Conservation (phyloP, 2,329 filamentous ascomycete genomes). For the Fusarium heterosporum region DNA sequence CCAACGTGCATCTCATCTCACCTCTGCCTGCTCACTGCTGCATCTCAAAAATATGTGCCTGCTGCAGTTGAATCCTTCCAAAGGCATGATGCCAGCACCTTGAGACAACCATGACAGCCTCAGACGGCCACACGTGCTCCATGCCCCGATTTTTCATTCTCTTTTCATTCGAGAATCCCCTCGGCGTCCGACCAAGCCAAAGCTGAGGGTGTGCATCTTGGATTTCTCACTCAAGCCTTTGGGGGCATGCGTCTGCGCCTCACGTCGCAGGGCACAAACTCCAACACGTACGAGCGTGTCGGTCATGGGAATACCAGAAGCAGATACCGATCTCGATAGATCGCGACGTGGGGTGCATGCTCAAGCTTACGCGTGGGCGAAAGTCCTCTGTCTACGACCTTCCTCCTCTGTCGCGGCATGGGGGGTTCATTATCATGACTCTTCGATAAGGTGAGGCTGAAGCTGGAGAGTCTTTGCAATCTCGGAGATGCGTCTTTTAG, state of each 20-base stretch:
- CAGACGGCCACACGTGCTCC: constrained; percentile 24
- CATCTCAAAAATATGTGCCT: neutral
- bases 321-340: constrained; percentile 21
- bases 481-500: constrained; percentile 14
- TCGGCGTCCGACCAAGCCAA: neutral
- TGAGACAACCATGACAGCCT: constrained; percentile 16
- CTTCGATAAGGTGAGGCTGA: constrained; percentile 22
- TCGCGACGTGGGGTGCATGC: constrained; percentile 37
- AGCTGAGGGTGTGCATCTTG: constrained; percentile 3
- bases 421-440: constrained; percentile 17
- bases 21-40: neutral
- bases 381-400: neutral
- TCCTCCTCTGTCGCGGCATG: constrained; percentile 6
- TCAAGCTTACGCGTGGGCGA: neutral
- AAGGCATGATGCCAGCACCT: neutral
- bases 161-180: constrained; percentile 19
- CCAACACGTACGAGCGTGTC: constrained; percentile 10
- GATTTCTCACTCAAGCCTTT: neutral
- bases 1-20: constrained; percentile 9
- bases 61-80: constrained; percentile 5
- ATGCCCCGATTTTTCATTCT: constrained; percentile 8
- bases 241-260: constrained; percentile 1
- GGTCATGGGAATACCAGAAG: constrained; percentile 25
- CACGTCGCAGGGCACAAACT: constrained; percentile 8
- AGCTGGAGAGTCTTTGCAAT: neutral